Evolutionary conservation across 2,329 filamentous ascomycete genomes (phyloP).

Genomic region (Eurotiales sp.): DNA sequence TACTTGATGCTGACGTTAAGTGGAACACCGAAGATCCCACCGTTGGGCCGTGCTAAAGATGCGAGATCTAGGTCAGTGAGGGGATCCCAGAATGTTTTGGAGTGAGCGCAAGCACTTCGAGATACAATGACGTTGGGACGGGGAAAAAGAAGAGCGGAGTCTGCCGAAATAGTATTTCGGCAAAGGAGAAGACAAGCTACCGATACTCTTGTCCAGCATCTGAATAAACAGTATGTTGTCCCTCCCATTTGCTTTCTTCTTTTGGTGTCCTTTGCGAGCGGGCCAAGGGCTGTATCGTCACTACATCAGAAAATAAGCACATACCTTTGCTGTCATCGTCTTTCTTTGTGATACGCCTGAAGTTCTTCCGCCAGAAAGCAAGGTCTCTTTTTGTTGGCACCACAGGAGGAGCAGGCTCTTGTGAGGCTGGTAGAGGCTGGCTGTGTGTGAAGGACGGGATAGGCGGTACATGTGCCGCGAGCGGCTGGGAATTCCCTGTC

Average conservation of each 20-base stretch:
- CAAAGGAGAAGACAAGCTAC: not conserved
- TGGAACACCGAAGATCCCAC: constrained; percentile 91
- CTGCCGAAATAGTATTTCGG: no score
- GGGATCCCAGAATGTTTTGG: not conserved
- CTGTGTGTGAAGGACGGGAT: constrained; percentile 28
- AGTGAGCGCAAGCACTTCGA: not conserved
- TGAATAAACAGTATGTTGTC: not conserved
- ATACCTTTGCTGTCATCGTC: constrained; percentile 59
- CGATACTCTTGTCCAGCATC: not conserved
- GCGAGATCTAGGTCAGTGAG: not conserved
- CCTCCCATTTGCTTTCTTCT: not conserved
- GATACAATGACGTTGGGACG: not conserved
- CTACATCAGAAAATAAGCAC: constrained; percentile 20
- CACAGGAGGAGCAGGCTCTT: constrained; percentile 55
- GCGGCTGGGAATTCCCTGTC: constrained; percentile 35
- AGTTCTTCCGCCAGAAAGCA: constrained; percentile 95
- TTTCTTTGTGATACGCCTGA: constrained; percentile 68
- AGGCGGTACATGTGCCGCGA: constrained; percentile 30
- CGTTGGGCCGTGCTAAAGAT: constrained; percentile 41
- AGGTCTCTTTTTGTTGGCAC: constrained; percentile 83
- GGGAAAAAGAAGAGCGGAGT: not conserved
- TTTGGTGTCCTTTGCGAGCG: no score
- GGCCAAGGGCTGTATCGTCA: not conserved
- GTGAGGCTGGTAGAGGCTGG: constrained; percentile 24
- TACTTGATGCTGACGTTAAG: constrained; percentile 93